Evolutionary conservation across 805 yeast species (phyloP), one percentile per base, ranked within the genome.

Genomic region (Wickerhamiella lipophila): DNA sequence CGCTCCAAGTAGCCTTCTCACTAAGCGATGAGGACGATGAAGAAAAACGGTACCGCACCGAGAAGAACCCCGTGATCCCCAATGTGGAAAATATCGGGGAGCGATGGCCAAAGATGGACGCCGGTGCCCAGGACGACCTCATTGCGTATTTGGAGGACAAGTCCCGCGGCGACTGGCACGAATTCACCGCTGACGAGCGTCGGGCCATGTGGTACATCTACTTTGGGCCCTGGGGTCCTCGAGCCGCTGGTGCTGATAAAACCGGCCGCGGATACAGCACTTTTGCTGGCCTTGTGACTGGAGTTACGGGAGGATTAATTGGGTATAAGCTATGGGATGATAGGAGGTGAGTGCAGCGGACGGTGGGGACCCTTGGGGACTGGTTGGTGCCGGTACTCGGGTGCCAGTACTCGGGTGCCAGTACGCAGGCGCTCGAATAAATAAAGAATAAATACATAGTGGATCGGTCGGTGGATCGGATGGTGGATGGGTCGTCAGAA

Each of bases 181-280:
- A 51, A 8, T 49, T 65, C 49, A 53, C 60, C 16, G 49, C 40
- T 9, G 64, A 58, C 25, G 68, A 65, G 51, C 58, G 57, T 55
- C 54, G 56, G 18, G 69, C 69, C 15, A 55, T 59, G 12, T 55
- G 59, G 58, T 63, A 46, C 49, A 55, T 63, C 12, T 58, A 59
- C 55, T 64, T 53, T 49, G 68, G 68, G 1, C 58, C 63, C 7
- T 63, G 67, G 67, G 68, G 68, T 1, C 65, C 67, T 4, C 56
- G 68, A n/a, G 52, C 53, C 39, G 32, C 50, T 6, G 29, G 48
- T 8, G 50, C 43, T 7, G 39, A 50, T 18, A 53, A 57, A 29
- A 54, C 53, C n/a, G 58, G 56, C n/a, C 19, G 30, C 15, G 47
- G 60, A 39, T 57, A 58, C 50, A 52, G 56, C 47, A 22, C 34